Evolutionary conservation across 106 monocot genomes (phyloP).

Genomic region (Triglochin maritima): DNA sequence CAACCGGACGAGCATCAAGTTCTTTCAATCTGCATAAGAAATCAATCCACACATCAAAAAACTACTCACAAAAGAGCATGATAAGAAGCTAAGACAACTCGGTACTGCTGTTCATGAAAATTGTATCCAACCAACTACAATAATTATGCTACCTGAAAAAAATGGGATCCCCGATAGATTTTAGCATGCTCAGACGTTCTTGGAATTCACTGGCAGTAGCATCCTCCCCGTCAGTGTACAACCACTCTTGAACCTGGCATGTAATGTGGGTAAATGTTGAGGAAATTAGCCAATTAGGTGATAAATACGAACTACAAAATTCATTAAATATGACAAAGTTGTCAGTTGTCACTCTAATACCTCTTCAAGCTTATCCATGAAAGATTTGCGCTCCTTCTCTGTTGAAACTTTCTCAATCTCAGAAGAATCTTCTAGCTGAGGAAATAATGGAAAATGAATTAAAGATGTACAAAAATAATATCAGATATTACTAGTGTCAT

Average conservation of each 20-base stretch:
- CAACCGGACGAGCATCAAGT: conserved; percentile 59
- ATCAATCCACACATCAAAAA: neutral
- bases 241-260: conserved; percentile 90
- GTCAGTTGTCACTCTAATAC: conserved; percentile 12
- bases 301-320: neutral
- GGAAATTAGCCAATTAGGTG: neutral
- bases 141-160: conserved; percentile 63
- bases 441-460: neutral
- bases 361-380: conserved; percentile 72
- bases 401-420: conserved; percentile 69
- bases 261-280: neutral
- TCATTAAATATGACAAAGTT: neutral
- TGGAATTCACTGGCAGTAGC: conserved; percentile 81
- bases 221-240: conserved; percentile 99
- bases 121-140: too few relatives aligned
- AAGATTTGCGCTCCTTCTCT: conserved; percentile 49
- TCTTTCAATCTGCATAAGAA: conserved; percentile 54
- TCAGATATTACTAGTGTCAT: neutral
- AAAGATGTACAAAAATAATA: conserved; percentile 1
- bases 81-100: too few relatives aligned
- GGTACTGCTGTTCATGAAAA: too few relatives aligned
- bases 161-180: conserved; percentile 83
- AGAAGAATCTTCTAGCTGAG: conserved; percentile 64
- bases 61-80: too few relatives aligned
- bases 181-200: conserved; percentile 58